phyloP scores from a whole-genome alignment of 2,329 filamentous ascomycete genomes.

The Colletotrichum zoysiae region DNA sequence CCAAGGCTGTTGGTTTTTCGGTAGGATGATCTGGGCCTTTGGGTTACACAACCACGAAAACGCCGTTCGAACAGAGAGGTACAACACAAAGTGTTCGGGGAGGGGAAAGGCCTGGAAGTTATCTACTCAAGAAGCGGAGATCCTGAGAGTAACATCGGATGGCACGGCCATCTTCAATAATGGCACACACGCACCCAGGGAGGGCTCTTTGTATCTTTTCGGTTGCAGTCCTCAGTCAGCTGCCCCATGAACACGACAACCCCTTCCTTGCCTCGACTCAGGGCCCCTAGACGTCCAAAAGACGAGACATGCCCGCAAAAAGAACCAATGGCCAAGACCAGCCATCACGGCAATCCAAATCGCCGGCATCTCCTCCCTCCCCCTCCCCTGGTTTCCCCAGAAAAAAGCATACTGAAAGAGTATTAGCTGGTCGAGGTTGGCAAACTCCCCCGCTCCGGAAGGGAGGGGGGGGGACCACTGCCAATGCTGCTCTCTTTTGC shows the following conservation, averaged over 20 bases:
- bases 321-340: conserved; percentile 12
- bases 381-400: conserved; percentile 27
- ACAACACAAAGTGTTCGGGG: neutral
- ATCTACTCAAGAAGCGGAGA: conserved; percentile 17
- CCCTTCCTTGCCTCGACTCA: neutral
- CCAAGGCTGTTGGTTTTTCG: neutral
- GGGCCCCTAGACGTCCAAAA: conserved; percentile 16
- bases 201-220: conserved; percentile 11
- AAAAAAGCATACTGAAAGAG: conserved; percentile 19
- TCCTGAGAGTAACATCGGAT: conserved; percentile 21
- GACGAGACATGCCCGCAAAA: conserved; percentile 16
- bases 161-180: conserved; percentile 16
- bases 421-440: conserved; percentile 13
- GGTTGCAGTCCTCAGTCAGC: conserved; percentile 9
- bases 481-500: conserved; percentile 24
- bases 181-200: conserved; percentile 12
- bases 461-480: conserved; percentile 14
- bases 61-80: conserved; percentile 12
- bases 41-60: conserved; percentile 1
- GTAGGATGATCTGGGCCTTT: neutral
- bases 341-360: conserved; percentile 29
- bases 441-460: conserved; percentile 14
- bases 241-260: neutral
- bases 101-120: neutral
- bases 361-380: conserved; percentile 4